These are phyloP conservation scores for Cyberlindnera lachancei DNA, from an alignment of 805 yeast genomes.

Conservation along the genomic window DNA sequence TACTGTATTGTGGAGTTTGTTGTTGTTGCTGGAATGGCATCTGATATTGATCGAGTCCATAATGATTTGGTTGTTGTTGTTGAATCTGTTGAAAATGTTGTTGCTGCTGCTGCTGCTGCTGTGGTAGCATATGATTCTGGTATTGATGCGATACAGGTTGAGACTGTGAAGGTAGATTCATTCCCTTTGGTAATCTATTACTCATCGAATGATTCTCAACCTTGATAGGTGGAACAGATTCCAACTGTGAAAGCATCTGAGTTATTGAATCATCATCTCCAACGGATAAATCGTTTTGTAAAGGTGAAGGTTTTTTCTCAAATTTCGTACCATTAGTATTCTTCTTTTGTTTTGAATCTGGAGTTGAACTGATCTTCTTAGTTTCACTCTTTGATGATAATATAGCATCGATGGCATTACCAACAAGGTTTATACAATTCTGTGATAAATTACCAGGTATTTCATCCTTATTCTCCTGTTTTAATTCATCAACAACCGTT, in stretches of 20 bases:
- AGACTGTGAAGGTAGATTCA: not conserved
- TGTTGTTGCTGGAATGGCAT: no score
- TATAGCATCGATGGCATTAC: constrained; percentile 53
- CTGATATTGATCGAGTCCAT: no score
- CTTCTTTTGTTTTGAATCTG: constrained; percentile 1
- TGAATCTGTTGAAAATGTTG: not conserved
- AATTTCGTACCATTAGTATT: not conserved
- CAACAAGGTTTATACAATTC: constrained; percentile 48
- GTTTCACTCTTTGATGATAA: constrained; percentile 36
- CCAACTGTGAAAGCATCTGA: constrained; percentile 22
- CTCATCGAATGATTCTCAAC: constrained; percentile 5
- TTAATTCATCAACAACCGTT: constrained; percentile 42
- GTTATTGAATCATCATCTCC: constrained; percentile 12
- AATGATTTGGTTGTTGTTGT: no score
- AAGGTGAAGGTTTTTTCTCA: constrained; percentile 17
- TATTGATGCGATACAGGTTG: not conserved
- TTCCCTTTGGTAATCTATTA: constrained; percentile 7
- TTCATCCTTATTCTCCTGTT: constrained; percentile 32
- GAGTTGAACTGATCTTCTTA: constrained; percentile 2
- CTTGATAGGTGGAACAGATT: constrained; percentile 21
- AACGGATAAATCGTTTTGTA: constrained; percentile 1
- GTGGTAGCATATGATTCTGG: no score
- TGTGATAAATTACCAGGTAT: constrained; percentile 56
- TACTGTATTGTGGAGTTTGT: no score
- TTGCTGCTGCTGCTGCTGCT: no score